These are phyloP conservation scores for Mucor sp. DNA, from an alignment of 371 early-diverging fungal genomes.

Conservation along the genomic window DNA sequence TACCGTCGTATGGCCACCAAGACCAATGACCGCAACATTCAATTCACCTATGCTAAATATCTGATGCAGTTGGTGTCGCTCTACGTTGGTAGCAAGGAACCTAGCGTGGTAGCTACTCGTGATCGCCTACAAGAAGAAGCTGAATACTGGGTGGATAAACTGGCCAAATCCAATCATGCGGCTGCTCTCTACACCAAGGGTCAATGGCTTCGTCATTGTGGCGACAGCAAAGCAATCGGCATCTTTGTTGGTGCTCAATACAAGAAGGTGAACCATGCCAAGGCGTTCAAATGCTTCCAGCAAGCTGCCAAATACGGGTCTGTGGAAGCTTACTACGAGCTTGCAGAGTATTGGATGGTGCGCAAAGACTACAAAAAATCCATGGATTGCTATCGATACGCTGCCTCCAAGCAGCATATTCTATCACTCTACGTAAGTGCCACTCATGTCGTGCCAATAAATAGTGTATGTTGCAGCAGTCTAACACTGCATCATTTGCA, in stretches of 20 bases:
- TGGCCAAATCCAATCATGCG: constrained; percentile 66
- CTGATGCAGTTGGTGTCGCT: constrained; percentile 48
- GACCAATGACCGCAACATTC: constrained; percentile 66
- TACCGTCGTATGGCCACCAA: constrained; percentile 73
- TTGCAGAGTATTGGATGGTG: constrained; percentile 52
- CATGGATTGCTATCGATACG: constrained; percentile 73
- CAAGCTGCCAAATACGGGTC: constrained; percentile 36
- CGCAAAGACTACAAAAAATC: constrained; percentile 67
- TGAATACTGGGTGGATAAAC: constrained; percentile 68
- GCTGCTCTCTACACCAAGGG: constrained; percentile 72
- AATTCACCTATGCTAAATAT: constrained; percentile 70
- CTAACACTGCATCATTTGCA: not conserved
- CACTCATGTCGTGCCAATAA: too few species aligned
- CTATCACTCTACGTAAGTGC: constrained; percentile 70
- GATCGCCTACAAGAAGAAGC: constrained; percentile 51
- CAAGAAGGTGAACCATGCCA: constrained; percentile 15
- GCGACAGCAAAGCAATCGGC: constrained; percentile 26
- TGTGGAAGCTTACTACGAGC: constrained; percentile 37
- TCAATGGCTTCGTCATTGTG: constrained; percentile 61
- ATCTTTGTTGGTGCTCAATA: constrained; percentile 32
- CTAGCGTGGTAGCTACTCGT: constrained; percentile 6
- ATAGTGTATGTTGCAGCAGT: too few species aligned
- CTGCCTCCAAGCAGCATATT: constrained; percentile 72
- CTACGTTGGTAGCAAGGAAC: not conserved
- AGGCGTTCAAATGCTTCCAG: constrained; percentile 52